Base-by-base conservation (phyloP, 495 filamentous ascomycete species). In the Tricharina praecox region DNA sequence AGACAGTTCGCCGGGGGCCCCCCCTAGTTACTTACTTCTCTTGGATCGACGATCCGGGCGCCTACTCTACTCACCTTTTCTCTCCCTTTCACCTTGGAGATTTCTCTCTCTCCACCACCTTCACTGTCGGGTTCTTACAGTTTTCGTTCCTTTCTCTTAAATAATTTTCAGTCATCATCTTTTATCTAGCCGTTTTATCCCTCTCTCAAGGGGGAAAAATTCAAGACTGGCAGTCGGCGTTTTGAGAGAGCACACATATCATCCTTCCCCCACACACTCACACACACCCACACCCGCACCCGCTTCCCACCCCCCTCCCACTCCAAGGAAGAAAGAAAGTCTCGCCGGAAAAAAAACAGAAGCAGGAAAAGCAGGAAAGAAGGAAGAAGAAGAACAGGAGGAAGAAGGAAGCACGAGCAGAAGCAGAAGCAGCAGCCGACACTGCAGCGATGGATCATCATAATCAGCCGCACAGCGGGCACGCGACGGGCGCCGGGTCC, bases 291-390 rank as follows among this genome's bases (percentile, higher is more conserved):
- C n/a, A n/a, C n/a, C n/a, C n/a, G n/a, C n/a, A n/a, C n/a, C n/a
- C n/a, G n/a, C n/a, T n/a, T n/a, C n/a, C n/a, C n/a, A n/a, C n/a
- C n/a, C n/a, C n/a, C n/a, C n/a, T n/a, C n/a, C n/a, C n/a, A n/a
- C 44, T 34, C 52, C 39, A 54, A 51, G 45, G 45, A 48, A 21
- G 9, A n/a, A 7, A 15, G n/a, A 20, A 20, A 9, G 20, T 18
- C 20, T 40, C 15, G 15, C 11, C 37, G 20, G 18, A 21, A 40
- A 21, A 40, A 18, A 16, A 40, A 16, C 11, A n/a, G 16, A 20
- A 16, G 35, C 7, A n/a, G 37, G 20, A 18, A 18, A 40, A 2
- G 15, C 37, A 40, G 2, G 10, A 7, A 38, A 18, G 20, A 11
- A 16, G 2, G 37, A 40, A 40, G 28, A 16, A 39, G 36, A 21